phyloP scores from a whole-genome alignment of 2,329 filamentous ascomycete species.

The Stenocarpella maydis region DNA sequence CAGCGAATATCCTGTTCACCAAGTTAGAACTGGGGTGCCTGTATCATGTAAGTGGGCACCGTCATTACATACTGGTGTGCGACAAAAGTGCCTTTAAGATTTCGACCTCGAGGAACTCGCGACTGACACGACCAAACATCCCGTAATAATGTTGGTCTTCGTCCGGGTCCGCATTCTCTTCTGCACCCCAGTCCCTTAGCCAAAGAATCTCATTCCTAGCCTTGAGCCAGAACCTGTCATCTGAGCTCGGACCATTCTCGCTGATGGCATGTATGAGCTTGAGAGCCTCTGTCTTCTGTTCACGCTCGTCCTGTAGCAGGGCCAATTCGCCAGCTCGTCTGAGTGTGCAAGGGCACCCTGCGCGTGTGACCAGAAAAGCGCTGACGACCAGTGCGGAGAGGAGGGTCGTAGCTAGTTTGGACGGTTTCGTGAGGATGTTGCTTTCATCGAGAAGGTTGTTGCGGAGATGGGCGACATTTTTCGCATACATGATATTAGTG shows the following conservation, averaged over 20 bases:
- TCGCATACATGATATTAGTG: slow-evolving; percentile 47
- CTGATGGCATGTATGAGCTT: slow-evolving; percentile 65
- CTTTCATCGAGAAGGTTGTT: slow-evolving; percentile 63
- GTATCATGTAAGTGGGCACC: not conserved
- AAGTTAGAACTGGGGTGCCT: slow-evolving; percentile 37
- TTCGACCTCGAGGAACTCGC: slow-evolving; percentile 72
- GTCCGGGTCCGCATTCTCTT: slow-evolving; percentile 47
- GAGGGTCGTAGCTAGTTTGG: slow-evolving; percentile 61
- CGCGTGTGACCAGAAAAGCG: slow-evolving; percentile 62
- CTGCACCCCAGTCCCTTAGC: slow-evolving; percentile 75
- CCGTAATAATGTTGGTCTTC: slow-evolving; percentile 51
- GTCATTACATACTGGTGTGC: slow-evolving; percentile 61
- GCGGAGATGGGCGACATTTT: slow-evolving; percentile 55
- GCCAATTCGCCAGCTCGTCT: slow-evolving; percentile 68
- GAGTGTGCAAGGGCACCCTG: slow-evolving; percentile 59
- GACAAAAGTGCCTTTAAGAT: slow-evolving; percentile 73
- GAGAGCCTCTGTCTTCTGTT: slow-evolving; percentile 68
- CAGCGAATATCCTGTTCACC: slow-evolving; percentile 64
- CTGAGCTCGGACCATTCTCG: slow-evolving; percentile 60
- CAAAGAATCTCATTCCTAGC: slow-evolving; percentile 73
- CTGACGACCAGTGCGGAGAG: slow-evolving; percentile 71
- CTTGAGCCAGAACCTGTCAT: slow-evolving; percentile 70
- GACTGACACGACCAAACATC: slow-evolving; percentile 66
- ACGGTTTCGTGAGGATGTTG: slow-evolving; percentile 72
- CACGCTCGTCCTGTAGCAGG: slow-evolving; percentile 68